phyloP scores from a whole-genome alignment of 371 early-diverging fungal genomes.

The Mortierella sp. region DNA sequence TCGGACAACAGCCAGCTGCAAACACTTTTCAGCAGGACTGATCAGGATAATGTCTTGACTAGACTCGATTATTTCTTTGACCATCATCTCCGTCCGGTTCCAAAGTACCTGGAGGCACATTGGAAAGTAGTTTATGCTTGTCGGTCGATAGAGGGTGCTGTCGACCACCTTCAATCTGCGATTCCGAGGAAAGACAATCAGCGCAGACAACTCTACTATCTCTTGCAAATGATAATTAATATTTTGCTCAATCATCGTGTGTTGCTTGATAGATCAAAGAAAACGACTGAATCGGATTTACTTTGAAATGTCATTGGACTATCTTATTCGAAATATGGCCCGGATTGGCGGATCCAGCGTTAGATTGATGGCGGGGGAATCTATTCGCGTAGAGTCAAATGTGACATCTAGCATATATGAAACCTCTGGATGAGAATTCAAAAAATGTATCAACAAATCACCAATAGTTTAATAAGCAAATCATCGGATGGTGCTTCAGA shows the following conservation, averaged over 20 bases:
- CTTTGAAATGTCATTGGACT: neutral
- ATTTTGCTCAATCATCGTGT: neutral
- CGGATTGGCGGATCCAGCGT: neutral
- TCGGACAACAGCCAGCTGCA: neutral
- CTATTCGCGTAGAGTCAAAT: neutral
- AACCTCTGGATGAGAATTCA: too few relatives aligned
- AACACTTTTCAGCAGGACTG: neutral
- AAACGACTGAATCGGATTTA: neutral
- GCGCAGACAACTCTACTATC: neutral
- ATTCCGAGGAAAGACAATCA: neutral
- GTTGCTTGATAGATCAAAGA: neutral
- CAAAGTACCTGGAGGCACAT: neutral
- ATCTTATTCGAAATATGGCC: neutral
- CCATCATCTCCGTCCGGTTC: neutral
- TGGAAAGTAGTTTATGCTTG: neutral
- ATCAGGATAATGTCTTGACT: neutral
- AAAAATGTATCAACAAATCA: too few relatives aligned
- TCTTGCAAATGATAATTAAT: neutral
- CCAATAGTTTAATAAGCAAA: neutral
- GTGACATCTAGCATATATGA: neutral
- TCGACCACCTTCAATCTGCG: neutral
- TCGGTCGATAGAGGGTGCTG: neutral
- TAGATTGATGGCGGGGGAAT: neutral
- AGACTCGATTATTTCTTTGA: neutral
- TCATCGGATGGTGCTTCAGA: neutral